Percentiles rank a stretch among this genome's conserved stretches.
Evolutionary conservation across 108 stramenopile species (phyloP).

Genomic region (Schizochytrium sp.): DNA sequence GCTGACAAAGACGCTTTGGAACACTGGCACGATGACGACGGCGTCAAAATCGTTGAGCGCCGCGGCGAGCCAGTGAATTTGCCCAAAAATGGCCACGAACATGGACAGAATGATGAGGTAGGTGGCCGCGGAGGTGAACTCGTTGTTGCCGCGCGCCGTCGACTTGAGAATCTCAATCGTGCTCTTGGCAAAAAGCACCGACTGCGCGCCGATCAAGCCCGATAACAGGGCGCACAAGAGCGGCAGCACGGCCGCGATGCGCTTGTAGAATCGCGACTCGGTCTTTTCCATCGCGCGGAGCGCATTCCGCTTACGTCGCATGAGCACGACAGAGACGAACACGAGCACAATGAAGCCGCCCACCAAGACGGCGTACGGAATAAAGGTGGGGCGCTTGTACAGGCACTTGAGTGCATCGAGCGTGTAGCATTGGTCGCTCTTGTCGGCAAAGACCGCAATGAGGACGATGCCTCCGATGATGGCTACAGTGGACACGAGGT

Average conservation of each 20-base stretch:
- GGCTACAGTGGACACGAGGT: not conserved
- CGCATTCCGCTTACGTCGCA: not conserved
- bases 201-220: conserved; percentile 24
- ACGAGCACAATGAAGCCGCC: not conserved
- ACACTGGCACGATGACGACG: conserved; percentile 28
- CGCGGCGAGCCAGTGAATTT: conserved; percentile 25
- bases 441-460: conserved; percentile 7
- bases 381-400: not conserved
- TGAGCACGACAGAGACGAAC: not conserved
- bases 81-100: not conserved
- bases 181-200: conserved; percentile 28
- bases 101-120: conserved; percentile 21
- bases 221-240: not conserved
- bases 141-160: not conserved
- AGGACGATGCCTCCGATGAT: conserved; percentile 18
- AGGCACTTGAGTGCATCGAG: not conserved
- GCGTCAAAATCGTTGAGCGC: conserved; percentile 22
- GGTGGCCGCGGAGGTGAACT: not conserved
- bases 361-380: not conserved
- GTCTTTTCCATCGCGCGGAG: not conserved
- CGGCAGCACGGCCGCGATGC: not conserved
- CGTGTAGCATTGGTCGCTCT: conserved; percentile 12
- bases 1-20: conserved; percentile 23
- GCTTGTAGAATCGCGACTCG: not conserved
- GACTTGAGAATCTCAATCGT: conserved; percentile 25